Evolutionary conservation across 2,329 filamentous ascomycete genomes (phyloP), one percentile per base, ranked within the genome.

Genomic region (Keithomyces neogunnii): DNA sequence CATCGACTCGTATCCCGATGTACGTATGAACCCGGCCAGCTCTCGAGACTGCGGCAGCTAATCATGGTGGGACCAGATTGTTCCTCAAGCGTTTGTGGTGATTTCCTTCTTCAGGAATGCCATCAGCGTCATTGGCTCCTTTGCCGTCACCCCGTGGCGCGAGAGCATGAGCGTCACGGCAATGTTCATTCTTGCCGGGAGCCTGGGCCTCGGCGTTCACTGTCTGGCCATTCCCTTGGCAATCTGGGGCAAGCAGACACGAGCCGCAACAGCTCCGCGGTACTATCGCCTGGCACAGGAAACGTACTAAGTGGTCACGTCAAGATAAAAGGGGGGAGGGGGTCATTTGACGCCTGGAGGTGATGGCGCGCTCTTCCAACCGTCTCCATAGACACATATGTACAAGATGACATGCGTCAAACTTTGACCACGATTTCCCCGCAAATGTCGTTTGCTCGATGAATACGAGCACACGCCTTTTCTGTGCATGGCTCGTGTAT

Each of bases 61-160:
- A 35, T 10, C 9, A 33, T 10, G 8, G 33, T 29, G 2, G 8
- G 28, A 13, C 6, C 33, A 54, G 52, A 28, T 54, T 10, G 49
- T 51, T 3, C 47, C 46, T 11, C 47, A 64, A 40, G 58, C 65
- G 0, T 66, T 68, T 5, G 63, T 67, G 2, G 61, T 59, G 0
- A 55, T 68, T 3, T 57, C 64, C 1, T 67, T 68, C 26, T 45
- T 66, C 6, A 65, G 66, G 9, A 67, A 68, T 26, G 59, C 57
- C 2, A 40, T 63, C 10, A 62, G 61, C 0, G 60, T 67, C 6
- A 60, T 58, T 1, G 42, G 66, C 1, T 59, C 62, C 0, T 68
- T 66, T 8, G 56, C 59, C 1, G 53, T 68, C 0, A 58, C 59
- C 0, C 61, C 63, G 0, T 67, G 66, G 66, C 60, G 66, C 54